These are phyloP conservation scores for Ustilago shanxiensis DNA, from an alignment of 1,284 basidiomycete genomes.

Conservation along the genomic window DNA sequence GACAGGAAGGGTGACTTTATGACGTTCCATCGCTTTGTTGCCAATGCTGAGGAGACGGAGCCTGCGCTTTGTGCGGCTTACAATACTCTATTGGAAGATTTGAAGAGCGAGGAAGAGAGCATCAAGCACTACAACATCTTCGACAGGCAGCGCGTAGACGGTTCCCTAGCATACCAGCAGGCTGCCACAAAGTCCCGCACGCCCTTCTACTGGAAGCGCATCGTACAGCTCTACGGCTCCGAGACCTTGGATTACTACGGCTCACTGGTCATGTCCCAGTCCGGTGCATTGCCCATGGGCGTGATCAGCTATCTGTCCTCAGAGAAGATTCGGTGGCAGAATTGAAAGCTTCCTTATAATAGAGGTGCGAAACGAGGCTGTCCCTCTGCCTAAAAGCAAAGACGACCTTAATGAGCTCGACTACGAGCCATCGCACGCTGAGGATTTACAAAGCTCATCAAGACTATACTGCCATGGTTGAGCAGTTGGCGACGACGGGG, in stretches of 20 bases:
- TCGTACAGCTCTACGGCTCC: slow-evolving; percentile 7
- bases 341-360: background rate
- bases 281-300: slow-evolving; percentile 8
- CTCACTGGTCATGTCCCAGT: slow-evolving; percentile 10
- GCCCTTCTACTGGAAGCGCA: slow-evolving; percentile 14
- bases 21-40: background rate
- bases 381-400: too few species aligned
- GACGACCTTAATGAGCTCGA: too few species aligned
- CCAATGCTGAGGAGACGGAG: background rate
- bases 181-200: slow-evolving; percentile 4
- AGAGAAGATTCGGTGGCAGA: slow-evolving; percentile 11
- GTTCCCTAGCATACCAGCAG: slow-evolving; percentile 6
- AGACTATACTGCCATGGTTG: too few species aligned
- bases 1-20: background rate
- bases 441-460: too few species aligned
- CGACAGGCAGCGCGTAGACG: background rate
- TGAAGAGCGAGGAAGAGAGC: too few species aligned
- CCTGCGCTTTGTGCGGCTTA: background rate
- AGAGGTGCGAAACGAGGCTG: too few species aligned
- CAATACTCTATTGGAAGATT: background rate
- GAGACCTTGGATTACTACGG: slow-evolving; percentile 6
- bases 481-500: too few species aligned
- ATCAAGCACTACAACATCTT: too few species aligned
- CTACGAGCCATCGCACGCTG: too few species aligned
- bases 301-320: slow-evolving; percentile 8